Base-by-base conservation (phyloP, 805 yeast species). In the Blastobotrys attinorum region DNA sequence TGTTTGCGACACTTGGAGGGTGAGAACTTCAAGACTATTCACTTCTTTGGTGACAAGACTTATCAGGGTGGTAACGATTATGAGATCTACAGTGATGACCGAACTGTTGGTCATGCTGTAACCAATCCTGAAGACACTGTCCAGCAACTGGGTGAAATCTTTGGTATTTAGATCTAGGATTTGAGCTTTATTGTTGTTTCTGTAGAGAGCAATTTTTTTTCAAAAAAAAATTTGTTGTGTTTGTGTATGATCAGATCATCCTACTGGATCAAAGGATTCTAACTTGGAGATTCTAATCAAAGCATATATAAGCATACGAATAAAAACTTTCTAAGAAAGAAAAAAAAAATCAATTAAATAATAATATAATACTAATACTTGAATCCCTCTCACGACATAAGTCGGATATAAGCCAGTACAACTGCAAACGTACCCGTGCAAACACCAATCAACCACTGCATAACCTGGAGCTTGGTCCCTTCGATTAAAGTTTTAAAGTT, bases 361-460 rank as follows among this genome's bases (percentile, higher is more conserved):
- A 31, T 31, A 31, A 18, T 31, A 31, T 18, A 31, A 13, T 11
- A 6, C 18, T 31, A 31, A 31, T 31, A 31, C n/a, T n/a, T n/a
- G n/a, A 31, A 31, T 18, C n/a, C 15, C 22, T 11, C 7, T 38
- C 34, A 39, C 6, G 20, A 25, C 44, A 41, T 41, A 54, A 92
- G 70, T 55, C 98, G 74, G 40, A 89, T 85, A 61, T 92, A 92
- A 1, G 97, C 97, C 55, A 90, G 67, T 41, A 92, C 83, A 46
- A 92, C 72, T 11, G 97, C 97, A 65, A 90, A 86, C 1, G 97
- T 85, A 83, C 97, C 98, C 1, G 97, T 89, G 59, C 95, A 85
- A 16, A 92, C 97, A 71, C 97, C 97, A 55, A 92, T 87, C 50
- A 92, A 73, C 98, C 98, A 92, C 65, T 92, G 98, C 81, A 88